Base-by-base conservation (phyloP, 208 protist species). In the Wallacemonas sp. region DNA sequence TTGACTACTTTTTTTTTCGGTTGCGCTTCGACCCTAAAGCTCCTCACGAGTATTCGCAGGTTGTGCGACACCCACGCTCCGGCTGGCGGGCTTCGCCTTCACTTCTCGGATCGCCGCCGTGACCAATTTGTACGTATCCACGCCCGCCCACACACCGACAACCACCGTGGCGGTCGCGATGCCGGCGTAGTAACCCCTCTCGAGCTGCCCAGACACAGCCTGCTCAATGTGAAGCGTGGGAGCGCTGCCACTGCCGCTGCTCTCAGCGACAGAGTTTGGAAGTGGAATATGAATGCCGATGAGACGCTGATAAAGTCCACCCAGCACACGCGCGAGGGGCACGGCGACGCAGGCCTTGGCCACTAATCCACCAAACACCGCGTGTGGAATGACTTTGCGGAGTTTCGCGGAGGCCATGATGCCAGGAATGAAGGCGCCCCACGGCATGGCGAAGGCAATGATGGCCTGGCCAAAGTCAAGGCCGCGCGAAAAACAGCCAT, bases 291-390 rank as follows among this genome's bases (percentile, higher is more conserved):
- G 38, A 8, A 74, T 62, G 12, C 65, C 67, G 0, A 67, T 47
- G 15, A 42, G 12, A 11, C 64, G 49, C 66, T 82, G 77, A 19
- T 70, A 65, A 6, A 66, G 9, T 14, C 70, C 61, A 39, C 68
- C 63, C 0, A 82, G 65, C 27, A 66, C 42, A 4, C 72, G 71
- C 15, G 67, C 72, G 21, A 82, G 66, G 3, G 63, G 65, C 3
- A 82, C 74, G 1, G 74, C 74, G 5, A 79, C 56, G 2, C 68
- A 53, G 19, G 74, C 74, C 44, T 79, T 79, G 27, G 58, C 39
- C 17, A 75, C 19, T 17, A 79, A 22, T 4, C n/a, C 38, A 2
- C 74, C 74, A 6, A 73, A 1, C 42, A 75, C 61, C 17, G 68
- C 74, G 46, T 79, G 74, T 1, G 54, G 58, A 0, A 66, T 51